Evolutionary conservation across 352 stramenopile genomes (phyloP), one percentile per base, ranked within the genome.

Genomic region (Globisporangium sylvaticum): DNA sequence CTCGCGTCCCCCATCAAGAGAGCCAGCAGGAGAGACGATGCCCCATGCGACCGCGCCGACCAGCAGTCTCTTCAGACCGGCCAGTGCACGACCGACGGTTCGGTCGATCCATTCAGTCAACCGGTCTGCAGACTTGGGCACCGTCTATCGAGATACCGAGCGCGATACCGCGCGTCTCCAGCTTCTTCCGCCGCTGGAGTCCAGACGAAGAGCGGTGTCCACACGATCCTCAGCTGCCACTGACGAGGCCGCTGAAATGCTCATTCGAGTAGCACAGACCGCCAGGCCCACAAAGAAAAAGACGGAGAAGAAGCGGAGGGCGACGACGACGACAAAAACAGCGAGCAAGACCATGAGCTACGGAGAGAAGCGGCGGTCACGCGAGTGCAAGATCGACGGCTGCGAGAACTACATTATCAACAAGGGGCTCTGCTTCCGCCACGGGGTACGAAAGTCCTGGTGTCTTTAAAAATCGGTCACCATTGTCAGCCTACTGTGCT

Each of bases 351-450:
- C 29, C 27, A 22, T 58, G 53, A 58, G 25, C 53, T 58, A 63
- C 57, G 57, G 53, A 18, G 66, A 79, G 59, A 80, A 82, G 56
- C 69, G 74, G 48, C 69, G 60, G 57, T 58, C 70, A 15, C 74
- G 74, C 10, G 57, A 65, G n/a, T 84, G 77, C 50, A 74, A 69
- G 27, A 55, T 78, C 44, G 67, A 76, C 20, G 72, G 73, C 31
- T 84, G 75, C 53, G 64, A 72, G 22, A 81, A 78, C 48, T 84
- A 84, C 68, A 84, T 76, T 52, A 80, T 84, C 58, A 80, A 82
- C 64, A 70, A 70, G 22, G 72, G 77, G 10, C 59, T 81, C 46
- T 82, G 77, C 59, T 83, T 81, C 64, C 72, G 77, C 15, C 77
- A 85, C 46, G 77, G 77, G 62, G 77, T 80, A 70, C 9, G 67